Evolutionary conservation across 2,329 filamentous ascomycete genomes (phyloP).

Genomic region (Neofusicoccum laricinum): DNA sequence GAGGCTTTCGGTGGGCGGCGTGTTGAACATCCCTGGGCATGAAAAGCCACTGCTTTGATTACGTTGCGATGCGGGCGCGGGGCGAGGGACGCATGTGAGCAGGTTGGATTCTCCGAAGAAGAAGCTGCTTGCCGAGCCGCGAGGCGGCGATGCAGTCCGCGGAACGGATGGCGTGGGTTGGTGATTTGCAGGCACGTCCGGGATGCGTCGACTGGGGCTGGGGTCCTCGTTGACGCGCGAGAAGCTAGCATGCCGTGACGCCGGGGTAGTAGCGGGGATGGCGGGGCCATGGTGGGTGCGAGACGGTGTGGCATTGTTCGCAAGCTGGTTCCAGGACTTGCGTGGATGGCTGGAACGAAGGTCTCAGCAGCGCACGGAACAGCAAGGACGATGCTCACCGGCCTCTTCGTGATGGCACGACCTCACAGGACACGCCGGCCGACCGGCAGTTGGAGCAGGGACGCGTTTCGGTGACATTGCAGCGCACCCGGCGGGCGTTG

Average conservation of each 20-base stretch:
- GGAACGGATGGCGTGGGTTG: conserved; percentile 18
- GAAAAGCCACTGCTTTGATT: conserved; percentile 28
- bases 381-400: conserved; percentile 37
- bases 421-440: conserved; percentile 38
- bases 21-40: conserved; percentile 32
- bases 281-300: neutral
- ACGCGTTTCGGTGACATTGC: conserved; percentile 45
- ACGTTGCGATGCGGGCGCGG: conserved; percentile 27
- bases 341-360: conserved; percentile 16
- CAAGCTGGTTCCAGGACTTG: neutral
- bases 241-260: neutral
- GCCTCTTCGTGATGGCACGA: conserved; percentile 42
- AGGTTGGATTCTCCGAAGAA: conserved; percentile 50
- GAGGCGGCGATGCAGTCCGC: conserved; percentile 21
- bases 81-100: conserved; percentile 49
- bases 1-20: conserved; percentile 36
- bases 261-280: neutral
- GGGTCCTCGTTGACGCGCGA: neutral
- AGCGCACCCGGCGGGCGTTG: conserved; percentile 46
- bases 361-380: conserved; percentile 17
- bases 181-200: too few species aligned
- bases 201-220: neutral
- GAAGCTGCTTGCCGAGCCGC: conserved; percentile 27
- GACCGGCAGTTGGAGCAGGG: conserved; percentile 43
- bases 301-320: neutral